A percentile compares a stretch with the other conserved stretches of the same genome.
phyloP scores from a whole-genome alignment of 768 basidiomycete species.

The Leucocoprinus leucothites region DNA sequence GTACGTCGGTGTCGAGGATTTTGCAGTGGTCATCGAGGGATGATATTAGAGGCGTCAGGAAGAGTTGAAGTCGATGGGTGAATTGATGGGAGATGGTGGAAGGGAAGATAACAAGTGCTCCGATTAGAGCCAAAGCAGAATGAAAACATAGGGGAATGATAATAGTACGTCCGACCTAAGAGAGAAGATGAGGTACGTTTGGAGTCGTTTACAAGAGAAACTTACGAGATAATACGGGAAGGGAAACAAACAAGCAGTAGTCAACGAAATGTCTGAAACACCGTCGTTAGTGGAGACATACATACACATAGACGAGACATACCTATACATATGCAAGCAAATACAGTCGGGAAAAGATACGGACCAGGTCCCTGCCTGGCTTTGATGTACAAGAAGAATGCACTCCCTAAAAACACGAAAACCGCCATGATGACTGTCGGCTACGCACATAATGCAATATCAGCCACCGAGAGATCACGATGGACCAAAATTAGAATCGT shows the following conservation, averaged over 20 bases:
- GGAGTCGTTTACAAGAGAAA: neutral
- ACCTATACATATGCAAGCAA: constrained; percentile 63
- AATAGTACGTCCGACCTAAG: constrained; percentile 46
- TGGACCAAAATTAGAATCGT: neutral
- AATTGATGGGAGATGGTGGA: constrained; percentile 59
- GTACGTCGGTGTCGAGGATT: constrained; percentile 41
- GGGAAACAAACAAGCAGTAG: constrained; percentile 58
- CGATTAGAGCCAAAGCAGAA: constrained; percentile 61
- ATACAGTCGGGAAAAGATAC: constrained; percentile 50
- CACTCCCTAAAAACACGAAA: constrained; percentile 62
- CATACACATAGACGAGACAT: constrained; percentile 12
- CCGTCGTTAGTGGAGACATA: neutral
- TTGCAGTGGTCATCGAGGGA: constrained; percentile 44
- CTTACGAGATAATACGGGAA: constrained; percentile 57
- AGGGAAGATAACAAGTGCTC: constrained; percentile 60
- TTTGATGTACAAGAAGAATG: constrained; percentile 56
- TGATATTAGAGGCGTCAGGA: constrained; percentile 45
- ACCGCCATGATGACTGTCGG: constrained; percentile 57
- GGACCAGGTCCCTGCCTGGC: constrained; percentile 63
- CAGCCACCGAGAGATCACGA: too few relatives aligned
- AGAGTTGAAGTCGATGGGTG: constrained; percentile 42
- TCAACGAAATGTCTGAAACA: constrained; percentile 52
- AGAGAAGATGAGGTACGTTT: neutral
- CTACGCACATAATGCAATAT: too few relatives aligned
- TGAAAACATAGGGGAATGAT: constrained; percentile 57